These are phyloP conservation scores for Didymella pomorum DNA, from an alignment of 2,329 filamentous ascomycete species.

Conservation along the genomic window DNA sequence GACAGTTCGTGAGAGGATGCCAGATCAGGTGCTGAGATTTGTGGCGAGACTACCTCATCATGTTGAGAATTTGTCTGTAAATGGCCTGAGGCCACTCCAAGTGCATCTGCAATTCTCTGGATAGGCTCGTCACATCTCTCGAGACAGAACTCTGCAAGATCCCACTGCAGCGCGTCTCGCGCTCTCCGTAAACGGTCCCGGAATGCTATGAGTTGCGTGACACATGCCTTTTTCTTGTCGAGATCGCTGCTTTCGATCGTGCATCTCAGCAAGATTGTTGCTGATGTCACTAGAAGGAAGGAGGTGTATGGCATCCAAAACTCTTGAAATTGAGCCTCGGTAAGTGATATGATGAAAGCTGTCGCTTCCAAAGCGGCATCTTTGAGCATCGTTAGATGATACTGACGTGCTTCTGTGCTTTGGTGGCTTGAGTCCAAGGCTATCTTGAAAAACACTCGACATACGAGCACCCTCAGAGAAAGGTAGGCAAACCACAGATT, in stretches of 20 bases:
- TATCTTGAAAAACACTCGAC: constrained; percentile 24
- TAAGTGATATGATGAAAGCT: constrained; percentile 19
- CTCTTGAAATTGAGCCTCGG: constrained; percentile 24
- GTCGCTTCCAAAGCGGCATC: constrained; percentile 19
- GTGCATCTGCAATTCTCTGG: constrained; percentile 26
- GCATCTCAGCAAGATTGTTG: constrained; percentile 30
- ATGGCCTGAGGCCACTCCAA: constrained; percentile 3
- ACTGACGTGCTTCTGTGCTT: constrained; percentile 17
- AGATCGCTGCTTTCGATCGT: constrained; percentile 25
- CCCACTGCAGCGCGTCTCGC: constrained; percentile 21
- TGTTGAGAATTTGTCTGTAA: neutral
- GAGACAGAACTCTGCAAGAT: constrained; percentile 32
- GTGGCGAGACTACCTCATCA: neutral
- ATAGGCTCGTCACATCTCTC: constrained; percentile 33
- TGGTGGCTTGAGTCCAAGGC: constrained; percentile 8
- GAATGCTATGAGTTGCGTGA: constrained; percentile 19
- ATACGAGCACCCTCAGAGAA: constrained; percentile 26
- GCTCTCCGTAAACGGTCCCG: constrained; percentile 20
- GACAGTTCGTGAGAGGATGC: neutral
- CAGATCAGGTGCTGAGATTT: neutral
- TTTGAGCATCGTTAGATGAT: constrained; percentile 24
- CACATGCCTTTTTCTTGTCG: constrained; percentile 17
- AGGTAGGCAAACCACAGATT: constrained; percentile 32
- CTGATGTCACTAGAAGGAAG: constrained; percentile 29
- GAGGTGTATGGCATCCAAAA: constrained; percentile 36